Percentiles rank a stretch among this genome's conserved stretches.
Conservation (phyloP, 2,329 filamentous ascomycete species). For the Hortaea sp. region DNA sequence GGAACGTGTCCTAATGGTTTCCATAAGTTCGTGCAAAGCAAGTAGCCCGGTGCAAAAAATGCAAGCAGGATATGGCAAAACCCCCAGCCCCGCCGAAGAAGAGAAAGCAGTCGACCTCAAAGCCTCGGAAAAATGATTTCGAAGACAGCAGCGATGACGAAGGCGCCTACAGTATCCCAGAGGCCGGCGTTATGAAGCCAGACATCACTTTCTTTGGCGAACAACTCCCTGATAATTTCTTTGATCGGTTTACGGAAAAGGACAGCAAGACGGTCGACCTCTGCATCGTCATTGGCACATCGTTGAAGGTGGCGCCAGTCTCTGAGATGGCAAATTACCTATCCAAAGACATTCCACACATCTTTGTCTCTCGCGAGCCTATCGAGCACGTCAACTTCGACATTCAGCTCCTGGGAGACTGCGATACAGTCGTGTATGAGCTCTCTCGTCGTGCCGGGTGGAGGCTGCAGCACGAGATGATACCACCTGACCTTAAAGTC, state of each 20-base stretch:
- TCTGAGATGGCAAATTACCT: slow-evolving; percentile 57
- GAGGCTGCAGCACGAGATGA: slow-evolving; percentile 68
- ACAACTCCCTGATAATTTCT: slow-evolving; percentile 74
- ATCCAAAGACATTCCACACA: slow-evolving; percentile 21
- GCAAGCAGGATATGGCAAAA: slow-evolving; percentile 37
- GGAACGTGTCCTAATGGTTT: too few species aligned
- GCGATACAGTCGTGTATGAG: slow-evolving; percentile 81
- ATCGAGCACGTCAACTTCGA: slow-evolving; percentile 90
- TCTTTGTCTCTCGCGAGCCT: slow-evolving; percentile 41
- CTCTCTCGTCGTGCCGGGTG: slow-evolving; percentile 74
- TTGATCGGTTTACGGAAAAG: slow-evolving; percentile 65
- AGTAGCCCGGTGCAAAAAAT: slow-evolving; percentile 69
- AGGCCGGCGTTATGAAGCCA: slow-evolving; percentile 79
- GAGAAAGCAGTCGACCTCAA: slow-evolving; percentile 25
- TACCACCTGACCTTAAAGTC: slow-evolving; percentile 39
- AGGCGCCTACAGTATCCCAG: slow-evolving; percentile 55
- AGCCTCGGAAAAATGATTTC: slow-evolving; percentile 40
- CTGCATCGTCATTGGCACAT: slow-evolving; percentile 92
- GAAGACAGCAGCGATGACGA: slow-evolving; percentile 46
- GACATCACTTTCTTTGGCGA: slow-evolving; percentile 99
- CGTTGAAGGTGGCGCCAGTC: slow-evolving; percentile 89
- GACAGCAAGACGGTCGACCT: slow-evolving; percentile 76
- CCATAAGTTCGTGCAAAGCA: slow-evolving; percentile 54
- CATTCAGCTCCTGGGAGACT: slow-evolving; percentile 90
- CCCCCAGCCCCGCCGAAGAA: slow-evolving; percentile 10